Percentiles rank a stretch among this genome's conserved stretches.
Conservation (phyloP, 1,139 yeast genomes). For the Pichia sp. region DNA sequence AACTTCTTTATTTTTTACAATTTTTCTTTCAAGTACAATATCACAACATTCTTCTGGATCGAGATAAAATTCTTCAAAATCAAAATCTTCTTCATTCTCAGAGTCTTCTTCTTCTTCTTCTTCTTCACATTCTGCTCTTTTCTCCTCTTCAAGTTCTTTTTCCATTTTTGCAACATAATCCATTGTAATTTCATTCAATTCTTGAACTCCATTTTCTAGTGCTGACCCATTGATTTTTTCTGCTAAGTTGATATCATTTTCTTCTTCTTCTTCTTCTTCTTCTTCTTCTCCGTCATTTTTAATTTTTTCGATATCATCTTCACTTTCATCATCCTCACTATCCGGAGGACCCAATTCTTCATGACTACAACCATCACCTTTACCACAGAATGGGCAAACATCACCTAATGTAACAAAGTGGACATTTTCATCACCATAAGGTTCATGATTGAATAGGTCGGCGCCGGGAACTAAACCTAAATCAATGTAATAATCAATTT, state of each 20-base stretch:
- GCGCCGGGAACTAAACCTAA: constrained; percentile 86
- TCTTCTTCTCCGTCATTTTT: constrained; percentile 18
- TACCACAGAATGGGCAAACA: constrained; percentile 74
- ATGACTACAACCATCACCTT: constrained; percentile 49
- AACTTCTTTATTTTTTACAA: constrained; percentile 49
- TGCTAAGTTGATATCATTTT: constrained; percentile 23
- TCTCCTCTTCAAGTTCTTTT: constrained; percentile 23
- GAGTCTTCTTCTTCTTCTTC: constrained; percentile 30
- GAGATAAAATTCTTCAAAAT: constrained; percentile 20
- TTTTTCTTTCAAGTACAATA: constrained; percentile 38
- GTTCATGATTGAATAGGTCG: constrained; percentile 75
- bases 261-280: constrained; percentile 12
- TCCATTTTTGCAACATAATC: constrained; percentile 35
- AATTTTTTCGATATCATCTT: constrained; percentile 25
- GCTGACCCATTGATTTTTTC: constrained; percentile 17
- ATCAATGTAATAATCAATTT: constrained; percentile 68
- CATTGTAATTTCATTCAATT: constrained; percentile 34
- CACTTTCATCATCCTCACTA: constrained; percentile 26
- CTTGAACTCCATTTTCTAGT: constrained; percentile 24
- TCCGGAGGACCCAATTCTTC: constrained; percentile 30
- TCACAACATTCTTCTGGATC: constrained; percentile 50
- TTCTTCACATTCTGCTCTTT: constrained; percentile 32
- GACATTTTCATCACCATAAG: constrained; percentile 49
- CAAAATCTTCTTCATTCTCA: constrained; percentile 24
- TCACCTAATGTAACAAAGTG: constrained; percentile 68